Evolutionary conservation across 345 rosid genomes (phyloP).

Genomic region (Ceriops zippeliana): DNA sequence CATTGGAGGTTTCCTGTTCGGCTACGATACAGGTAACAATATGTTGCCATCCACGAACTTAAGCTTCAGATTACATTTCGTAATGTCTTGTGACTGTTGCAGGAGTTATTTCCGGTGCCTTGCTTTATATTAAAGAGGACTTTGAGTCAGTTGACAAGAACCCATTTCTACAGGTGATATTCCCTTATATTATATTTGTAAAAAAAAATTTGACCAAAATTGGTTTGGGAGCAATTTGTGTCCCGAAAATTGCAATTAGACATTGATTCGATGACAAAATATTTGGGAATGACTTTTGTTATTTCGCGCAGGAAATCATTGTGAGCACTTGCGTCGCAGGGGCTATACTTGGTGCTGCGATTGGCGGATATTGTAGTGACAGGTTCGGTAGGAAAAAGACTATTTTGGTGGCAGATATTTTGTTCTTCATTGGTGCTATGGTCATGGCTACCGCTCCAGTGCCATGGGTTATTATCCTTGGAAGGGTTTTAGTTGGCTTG

Average conservation of each 20-base stretch:
- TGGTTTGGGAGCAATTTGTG: too few species aligned
- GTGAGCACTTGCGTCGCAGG: conserved; percentile 93
- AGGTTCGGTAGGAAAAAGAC: conserved; percentile 64
- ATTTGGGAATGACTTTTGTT: too few species aligned
- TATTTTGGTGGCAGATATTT: conserved; percentile 49
- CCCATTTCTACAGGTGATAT: conserved; percentile 57
- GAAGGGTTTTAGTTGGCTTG: conserved; percentile 72
- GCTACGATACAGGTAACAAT: conserved; percentile 77
- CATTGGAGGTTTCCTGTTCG: conserved; percentile 92
- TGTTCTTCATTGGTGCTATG: conserved; percentile 62
- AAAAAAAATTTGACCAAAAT: too few species aligned
- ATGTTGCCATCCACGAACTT: too few species aligned
- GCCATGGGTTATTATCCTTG: conserved; percentile 64
- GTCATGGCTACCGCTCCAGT: conserved; percentile 72
- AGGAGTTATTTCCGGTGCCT: conserved; percentile 89
- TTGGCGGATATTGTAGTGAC: conserved; percentile 76
- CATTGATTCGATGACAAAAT: too few species aligned
- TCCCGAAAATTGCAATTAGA: too few species aligned
- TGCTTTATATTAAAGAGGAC: conserved; percentile 70
- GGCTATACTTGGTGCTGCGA: conserved; percentile 79
- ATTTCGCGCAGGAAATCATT: conserved; percentile 42
- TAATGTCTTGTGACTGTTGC: not conserved
- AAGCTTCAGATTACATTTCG: too few species aligned
- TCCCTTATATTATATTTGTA: too few species aligned
- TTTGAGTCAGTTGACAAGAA: conserved; percentile 52